Evolutionary conservation across 441 rosid genomes (phyloP).

Genomic region (Populus hybrid): DNA sequence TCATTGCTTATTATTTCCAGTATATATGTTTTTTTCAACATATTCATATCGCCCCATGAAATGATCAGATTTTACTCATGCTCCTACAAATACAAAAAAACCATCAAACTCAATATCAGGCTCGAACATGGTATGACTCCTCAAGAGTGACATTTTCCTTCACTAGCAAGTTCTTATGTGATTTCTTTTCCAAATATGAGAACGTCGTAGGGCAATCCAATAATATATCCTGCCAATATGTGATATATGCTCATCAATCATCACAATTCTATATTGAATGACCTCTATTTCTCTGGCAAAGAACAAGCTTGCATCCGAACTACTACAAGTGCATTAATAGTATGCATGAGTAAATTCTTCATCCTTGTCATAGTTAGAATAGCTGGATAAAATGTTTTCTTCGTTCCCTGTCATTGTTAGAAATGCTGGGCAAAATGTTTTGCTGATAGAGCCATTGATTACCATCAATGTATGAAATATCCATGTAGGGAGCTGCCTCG

Average conservation of each 20-base stretch:
- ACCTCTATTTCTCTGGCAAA: neutral
- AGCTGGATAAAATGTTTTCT: neutral
- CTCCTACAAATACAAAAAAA: too few relatives aligned
- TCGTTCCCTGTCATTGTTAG: neutral
- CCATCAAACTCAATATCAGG: too few relatives aligned
- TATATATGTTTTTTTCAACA: neutral
- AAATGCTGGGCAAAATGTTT: neutral
- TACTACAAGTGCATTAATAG: neutral
- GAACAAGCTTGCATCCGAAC: neutral
- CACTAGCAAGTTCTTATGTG: neutral
- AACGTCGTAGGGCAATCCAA: neutral
- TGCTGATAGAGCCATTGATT: constrained; percentile 45
- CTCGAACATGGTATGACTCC: too few relatives aligned
- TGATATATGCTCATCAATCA: neutral
- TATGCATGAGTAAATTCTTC: neutral
- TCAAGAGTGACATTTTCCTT: neutral
- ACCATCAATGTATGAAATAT: constrained; percentile 64
- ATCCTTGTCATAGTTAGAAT: neutral
- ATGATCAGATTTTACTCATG: neutral
- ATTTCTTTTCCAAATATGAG: neutral
- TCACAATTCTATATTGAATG: neutral
- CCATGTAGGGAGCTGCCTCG: constrained; percentile 52
- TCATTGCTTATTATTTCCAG: neutral
- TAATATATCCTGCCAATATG: neutral
- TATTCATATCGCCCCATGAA: neutral